A percentile compares a stretch with the other conserved stretches of the same genome.
Evolutionary conservation across 257 asterid species (phyloP).

Genomic region (Solanum bukasovii): DNA sequence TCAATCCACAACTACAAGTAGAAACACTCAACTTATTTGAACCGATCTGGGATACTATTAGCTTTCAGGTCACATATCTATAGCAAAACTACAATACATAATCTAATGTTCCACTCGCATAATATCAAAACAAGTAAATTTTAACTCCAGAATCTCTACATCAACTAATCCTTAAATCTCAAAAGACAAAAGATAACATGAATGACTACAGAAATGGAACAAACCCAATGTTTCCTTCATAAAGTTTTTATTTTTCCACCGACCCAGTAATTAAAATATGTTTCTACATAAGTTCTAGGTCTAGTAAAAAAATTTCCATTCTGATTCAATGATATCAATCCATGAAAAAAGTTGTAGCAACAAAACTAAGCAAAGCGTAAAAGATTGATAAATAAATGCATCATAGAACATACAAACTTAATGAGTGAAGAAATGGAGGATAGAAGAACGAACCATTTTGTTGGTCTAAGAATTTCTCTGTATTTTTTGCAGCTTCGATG

Average conservation of each 20-base stretch:
- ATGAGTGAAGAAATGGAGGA: not conserved
- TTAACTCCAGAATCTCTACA: not conserved
- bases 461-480: not conserved
- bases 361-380: not conserved
- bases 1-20: not conserved
- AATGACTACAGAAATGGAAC: not conserved
- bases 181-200: not conserved
- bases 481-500: not conserved
- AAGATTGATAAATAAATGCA: not conserved
- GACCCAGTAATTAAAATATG: not conserved
- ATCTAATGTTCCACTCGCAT: not conserved
- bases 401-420: not conserved
- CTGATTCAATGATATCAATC: not conserved
- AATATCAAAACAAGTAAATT: not conserved
- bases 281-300: not conserved
- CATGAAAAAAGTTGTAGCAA: not conserved
- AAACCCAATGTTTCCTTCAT: not conserved
- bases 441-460: not conserved
- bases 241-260: not conserved
- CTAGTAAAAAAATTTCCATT: not conserved
- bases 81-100: not conserved
- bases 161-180: not conserved
- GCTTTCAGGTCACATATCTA: not conserved
- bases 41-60: not conserved
- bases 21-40: not conserved